Base-by-base conservation (phyloP, 164 flowering plant genomes). In the Protea cynaroides region DNA sequence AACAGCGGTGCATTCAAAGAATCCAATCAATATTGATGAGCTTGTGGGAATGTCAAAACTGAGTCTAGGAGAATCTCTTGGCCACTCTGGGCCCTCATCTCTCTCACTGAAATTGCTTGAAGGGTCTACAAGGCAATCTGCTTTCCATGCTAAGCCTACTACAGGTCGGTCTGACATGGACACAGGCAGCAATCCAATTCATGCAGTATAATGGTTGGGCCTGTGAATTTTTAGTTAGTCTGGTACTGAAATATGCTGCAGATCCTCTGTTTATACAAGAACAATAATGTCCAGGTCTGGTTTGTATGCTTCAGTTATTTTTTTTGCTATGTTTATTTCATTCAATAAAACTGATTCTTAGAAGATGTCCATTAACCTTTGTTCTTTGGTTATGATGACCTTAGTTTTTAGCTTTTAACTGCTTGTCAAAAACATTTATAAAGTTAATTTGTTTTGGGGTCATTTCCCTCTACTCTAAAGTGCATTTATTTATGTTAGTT, bases 1-100 rank as follows among this genome's bases (percentile, higher is more conserved):
- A 15, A 84, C 83, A 18, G 92, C 93, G 9, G 74, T 85, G 51
- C 91, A 84, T 63, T 82, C 90, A 25, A 91, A 86, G 77, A 81
- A 72, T 62, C 93, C 90, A 5, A 86, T 91, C 61, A 86, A 88
- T 54, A 93, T 91, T 34, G 91, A 91, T 61, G 91, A 91, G 74
- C 77, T 91, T 23, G 83, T 83, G 34, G 91, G 95, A 69, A 84
- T 90, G 86, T 88, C 92, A 14, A 88, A 88, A 64, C 75, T 91
- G 61, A 91, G 86, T 70, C 62, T 91, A 50, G 84, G 86, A 53
- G 97, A 85, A 55, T 74, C 94, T 15, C 63, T 70, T 46, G 86
- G 77, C 18, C 49, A 77, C 49, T 66, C 65, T 25, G 85, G 68
- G 4, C 75, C 86, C 1, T 74, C 90, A 8, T 71, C 86, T 0